Base-by-base conservation (phyloP, 192 early-diverging fungal genomes). In the Coemansia sp. region DNA sequence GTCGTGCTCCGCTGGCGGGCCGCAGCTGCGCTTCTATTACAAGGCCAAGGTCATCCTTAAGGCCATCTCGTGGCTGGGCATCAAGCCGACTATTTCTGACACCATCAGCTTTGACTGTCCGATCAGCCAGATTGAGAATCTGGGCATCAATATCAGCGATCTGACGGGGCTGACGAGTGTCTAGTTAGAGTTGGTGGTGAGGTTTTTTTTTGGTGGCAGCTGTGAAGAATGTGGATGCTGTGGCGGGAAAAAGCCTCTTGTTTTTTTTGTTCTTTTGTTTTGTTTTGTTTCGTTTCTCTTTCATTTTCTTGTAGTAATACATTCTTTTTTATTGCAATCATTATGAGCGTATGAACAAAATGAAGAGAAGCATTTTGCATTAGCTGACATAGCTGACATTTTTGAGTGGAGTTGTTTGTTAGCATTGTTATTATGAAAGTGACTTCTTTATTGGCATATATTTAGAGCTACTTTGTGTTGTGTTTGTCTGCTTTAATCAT, bases 21-120 rank as follows among this genome's bases (percentile, higher is more conserved):
- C 77, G 0, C 8, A 72, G 2, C 54, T 85, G 60, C 61, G 68
- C 22, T 80, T 85, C 72, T 53, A 69, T 37, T 85, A 85, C 71
- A 54, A 63, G 44, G 84, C 84, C n/a, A 71, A 80, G 51, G 72
- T 85, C 48, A 73, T 79, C 22, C 48, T 85, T 16, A 41, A 48
- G 16, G 74, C 74, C 32, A 85, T 85, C 63, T 77, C 77, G 67
- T 82, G 84, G 81, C 74, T 83, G 20, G 76, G 80, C 1, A 83
- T 83, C 69, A 83, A 83, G 71, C 84, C 84, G 0, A 71, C 66
- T 13, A 83, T 85, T 25, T 73, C 70, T 11, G 68, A 85, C 39
- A 77, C 74, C 1, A 75, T 83, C 55, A 65, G 44, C 32, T 83
- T 85, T 64, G 68, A 59, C 11, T 85, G 84, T 17, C 84, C 84